Base-by-base conservation (phyloP, 805 yeast species). In the Kazachstania martiniae region DNA sequence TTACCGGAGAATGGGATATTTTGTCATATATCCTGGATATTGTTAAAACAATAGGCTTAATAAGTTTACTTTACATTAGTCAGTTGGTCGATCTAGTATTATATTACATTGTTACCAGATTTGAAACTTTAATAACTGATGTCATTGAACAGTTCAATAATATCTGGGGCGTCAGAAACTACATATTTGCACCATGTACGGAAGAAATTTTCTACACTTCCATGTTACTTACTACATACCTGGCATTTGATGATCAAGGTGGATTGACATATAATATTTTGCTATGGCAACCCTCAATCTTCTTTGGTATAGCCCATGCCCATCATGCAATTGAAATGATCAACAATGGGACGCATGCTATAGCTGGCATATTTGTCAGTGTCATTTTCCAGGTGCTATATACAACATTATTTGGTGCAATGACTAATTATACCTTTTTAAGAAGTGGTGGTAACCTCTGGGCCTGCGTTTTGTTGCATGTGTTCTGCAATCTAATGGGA, bases 171-270 rank as follows among this genome's bases (percentile, higher is more conserved):
- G 14, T 55, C 7, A 44, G 62, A 27, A 49, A 55, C 31, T 48
- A 46, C 36, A 23, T 55, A 1, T 54, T 55, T 40, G 61, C 54
- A 2, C 62, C 62, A 2, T 28, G 51, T 2, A 53, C 55, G 1
- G 62, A 57, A 33, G 62, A 57, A 30, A 18, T 56, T 8, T 45
- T 52, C 17, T 57, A 53, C 35, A 56, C 62, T 2, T 42, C 58
- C 4, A 46, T 57, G 49, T 22, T 56, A 8, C 25, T 51, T 14
- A 43, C 39, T 21, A 39, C 40, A 5, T 47, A 46, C 32, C 18
- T 46, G 15, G n/a, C 34, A 2, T 29, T 47, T 13, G 28, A 33
- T 5, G 33, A 39, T 3, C 24, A 16, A 3, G 34, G 32, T 5
- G 16, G 33, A 13, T 27, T 41, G 12, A 27, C 34, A 18, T 27